Conservation (phyloP, 179 eudicot species). For the Camellia oleifera region DNA sequence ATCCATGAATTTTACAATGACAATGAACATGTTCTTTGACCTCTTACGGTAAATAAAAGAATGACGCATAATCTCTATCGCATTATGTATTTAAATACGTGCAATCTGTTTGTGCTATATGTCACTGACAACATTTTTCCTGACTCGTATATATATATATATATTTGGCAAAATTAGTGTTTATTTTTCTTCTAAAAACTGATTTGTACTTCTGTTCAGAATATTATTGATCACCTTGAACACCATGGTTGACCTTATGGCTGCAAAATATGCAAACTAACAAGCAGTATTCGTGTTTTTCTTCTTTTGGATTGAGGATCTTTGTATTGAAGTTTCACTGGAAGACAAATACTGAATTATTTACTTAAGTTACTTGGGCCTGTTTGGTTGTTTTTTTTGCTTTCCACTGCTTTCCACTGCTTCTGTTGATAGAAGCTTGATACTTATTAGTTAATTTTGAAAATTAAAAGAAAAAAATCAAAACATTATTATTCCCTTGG, state of each 20-base stretch:
- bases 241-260: neutral
- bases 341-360: neutral
- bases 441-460: neutral
- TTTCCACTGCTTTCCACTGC: no score
- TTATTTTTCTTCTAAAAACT: no score
- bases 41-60: neutral
- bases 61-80: neutral
- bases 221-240: neutral
- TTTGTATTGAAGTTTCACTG: neutral
- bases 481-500: no score
- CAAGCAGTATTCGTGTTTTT: neutral
- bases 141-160: no score
- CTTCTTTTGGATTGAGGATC: neutral
- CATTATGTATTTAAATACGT: neutral
- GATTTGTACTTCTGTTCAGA: neutral
- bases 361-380: neutral
- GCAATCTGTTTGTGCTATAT: neutral
- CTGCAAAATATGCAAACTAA: neutral
- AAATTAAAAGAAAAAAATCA: neutral
- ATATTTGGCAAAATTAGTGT: no score
- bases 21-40: neutral
- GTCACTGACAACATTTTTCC: no score
- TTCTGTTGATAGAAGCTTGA: neutral
- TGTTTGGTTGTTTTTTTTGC: no score
- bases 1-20: neutral